Evolutionary conservation across 768 basidiomycete genomes (phyloP), one percentile per base, ranked within the genome.

Genomic region (Phanerochaete sordida): DNA sequence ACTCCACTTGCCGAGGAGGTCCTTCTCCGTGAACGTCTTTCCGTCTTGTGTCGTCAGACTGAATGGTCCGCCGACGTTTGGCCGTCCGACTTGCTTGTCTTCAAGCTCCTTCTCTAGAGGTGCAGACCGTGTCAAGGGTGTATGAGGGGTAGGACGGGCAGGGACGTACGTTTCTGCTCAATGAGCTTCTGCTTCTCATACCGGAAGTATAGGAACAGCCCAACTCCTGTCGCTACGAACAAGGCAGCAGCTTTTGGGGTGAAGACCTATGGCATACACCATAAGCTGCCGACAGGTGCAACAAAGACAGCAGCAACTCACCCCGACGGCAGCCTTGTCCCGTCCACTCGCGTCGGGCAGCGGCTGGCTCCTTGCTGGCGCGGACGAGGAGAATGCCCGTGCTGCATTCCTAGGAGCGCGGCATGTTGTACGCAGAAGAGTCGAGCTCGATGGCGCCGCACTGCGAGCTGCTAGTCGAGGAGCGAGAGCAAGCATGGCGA

Each of bases 1-100:
- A n/a, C 81, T 90, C 93, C 93, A 98, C 76, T 91, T 90, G 35
- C 95, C 95, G 26, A 90, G 73, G 48, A 98, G 76, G 68, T 96
- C 84, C 57, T 90, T 75, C 47, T 98, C 88, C 1, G 93, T 90
- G 75, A 94, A 98, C 0, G 83, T 73, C 57, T 70, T 72, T 58
- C 85, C 86, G 9, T 84, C 75, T 49, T 89, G 86, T 7, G 85
- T 83, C 4, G 79, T 83, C 51, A 98, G 79, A 3, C 76, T 74
- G 79, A 99, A 98, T 0, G 95, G 89, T 1, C 97, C 97, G 19
- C 97, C 97, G 58, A 99, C 87, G 47, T 89, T 79, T 0, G 97
- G 91, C 60, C 91, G 81, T 6, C 96, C 96, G 65, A 90, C 85
- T 23, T 86, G 84, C 63, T 85, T 85, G 23, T 81, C 81, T 19